These are phyloP conservation scores for Camellia japonica DNA, from an alignment of 148 eudicot genomes.

Conservation along the genomic window DNA sequence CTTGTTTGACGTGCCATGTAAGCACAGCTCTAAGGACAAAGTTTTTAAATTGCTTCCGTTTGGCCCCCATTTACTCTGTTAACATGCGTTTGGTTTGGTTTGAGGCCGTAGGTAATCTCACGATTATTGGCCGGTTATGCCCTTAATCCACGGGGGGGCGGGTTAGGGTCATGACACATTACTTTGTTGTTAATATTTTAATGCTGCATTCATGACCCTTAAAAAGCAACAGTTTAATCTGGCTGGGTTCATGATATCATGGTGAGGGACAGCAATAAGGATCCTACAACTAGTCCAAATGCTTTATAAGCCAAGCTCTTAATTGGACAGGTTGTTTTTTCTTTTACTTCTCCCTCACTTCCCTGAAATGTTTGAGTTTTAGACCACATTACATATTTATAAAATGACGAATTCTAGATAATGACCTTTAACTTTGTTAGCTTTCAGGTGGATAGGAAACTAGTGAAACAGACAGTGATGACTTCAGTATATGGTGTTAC, in stretches of 20 bases:
- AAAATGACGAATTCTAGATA: slow-evolving; percentile 3
- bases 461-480: slow-evolving; percentile 95
- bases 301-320: slow-evolving; percentile 72
- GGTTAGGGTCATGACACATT: too few relatives aligned
- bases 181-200: background rate
- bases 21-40: too few relatives aligned
- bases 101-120: too few relatives aligned
- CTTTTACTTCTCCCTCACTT: slow-evolving; percentile 9
- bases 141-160: too few relatives aligned
- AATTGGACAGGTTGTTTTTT: slow-evolving; percentile 70
- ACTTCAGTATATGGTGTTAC: slow-evolving; percentile 96
- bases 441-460: slow-evolving; percentile 80
- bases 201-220: background rate
- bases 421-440: slow-evolving; percentile 5
- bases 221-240: background rate
- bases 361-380: background rate
- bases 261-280: slow-evolving; percentile 70
- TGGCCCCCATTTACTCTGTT: too few relatives aligned
- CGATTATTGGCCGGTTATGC: too few relatives aligned
- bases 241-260: slow-evolving; percentile 78
- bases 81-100: too few relatives aligned
- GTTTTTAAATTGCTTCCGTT: too few relatives aligned
- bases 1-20: too few relatives aligned
- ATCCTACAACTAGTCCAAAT: slow-evolving; percentile 64
- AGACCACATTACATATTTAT: background rate